Percentiles rank a stretch among this genome's conserved stretches.
Evolutionary conservation across 108 stramenopile genomes (phyloP).

Genomic region (Nitzschia putrida): DNA sequence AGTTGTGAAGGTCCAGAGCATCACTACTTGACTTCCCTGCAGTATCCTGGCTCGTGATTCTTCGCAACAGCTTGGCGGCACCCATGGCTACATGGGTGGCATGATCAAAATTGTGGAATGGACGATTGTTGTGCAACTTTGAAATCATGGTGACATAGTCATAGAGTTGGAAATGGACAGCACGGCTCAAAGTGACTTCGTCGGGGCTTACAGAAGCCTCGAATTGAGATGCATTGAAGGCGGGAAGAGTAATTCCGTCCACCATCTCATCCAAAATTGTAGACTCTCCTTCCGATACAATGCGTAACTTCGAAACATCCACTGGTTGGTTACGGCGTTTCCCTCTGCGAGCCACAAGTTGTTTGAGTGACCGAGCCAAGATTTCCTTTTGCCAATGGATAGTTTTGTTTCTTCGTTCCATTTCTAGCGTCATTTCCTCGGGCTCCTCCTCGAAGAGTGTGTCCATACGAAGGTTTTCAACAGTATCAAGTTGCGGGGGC

Average conservation of each 20-base stretch:
- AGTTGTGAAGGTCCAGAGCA: constrained; percentile 32
- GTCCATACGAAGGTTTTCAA: background rate
- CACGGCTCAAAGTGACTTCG: constrained; percentile 10
- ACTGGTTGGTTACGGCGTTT: background rate
- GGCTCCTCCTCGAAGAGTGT: constrained; percentile 6
- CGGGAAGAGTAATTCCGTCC: constrained; percentile 28
- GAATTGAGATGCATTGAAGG: constrained; percentile 13
- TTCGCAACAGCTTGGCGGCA: constrained; percentile 24
- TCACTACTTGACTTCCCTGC: no score
- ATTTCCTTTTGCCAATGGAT: constrained; percentile 17
- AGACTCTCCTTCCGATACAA: background rate
- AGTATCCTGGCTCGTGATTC: constrained; percentile 12
- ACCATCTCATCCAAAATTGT: constrained; percentile 20
- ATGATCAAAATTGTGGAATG: constrained; percentile 34
- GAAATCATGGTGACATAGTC: constrained; percentile 12
- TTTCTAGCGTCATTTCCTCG: background rate
- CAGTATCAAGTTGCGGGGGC: background rate
- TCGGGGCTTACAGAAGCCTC: background rate
- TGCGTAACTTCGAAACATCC: background rate
- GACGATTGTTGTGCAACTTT: constrained; percentile 10
- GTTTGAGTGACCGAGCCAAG: constrained; percentile 13
- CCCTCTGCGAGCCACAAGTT: constrained; percentile 21
- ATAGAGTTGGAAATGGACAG: constrained; percentile 4
- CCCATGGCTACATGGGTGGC: constrained; percentile 33
- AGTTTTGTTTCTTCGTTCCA: background rate